Base-by-base conservation (phyloP, 371 early-diverging fungal species). In the Syncephalastrum contaminatum region DNA sequence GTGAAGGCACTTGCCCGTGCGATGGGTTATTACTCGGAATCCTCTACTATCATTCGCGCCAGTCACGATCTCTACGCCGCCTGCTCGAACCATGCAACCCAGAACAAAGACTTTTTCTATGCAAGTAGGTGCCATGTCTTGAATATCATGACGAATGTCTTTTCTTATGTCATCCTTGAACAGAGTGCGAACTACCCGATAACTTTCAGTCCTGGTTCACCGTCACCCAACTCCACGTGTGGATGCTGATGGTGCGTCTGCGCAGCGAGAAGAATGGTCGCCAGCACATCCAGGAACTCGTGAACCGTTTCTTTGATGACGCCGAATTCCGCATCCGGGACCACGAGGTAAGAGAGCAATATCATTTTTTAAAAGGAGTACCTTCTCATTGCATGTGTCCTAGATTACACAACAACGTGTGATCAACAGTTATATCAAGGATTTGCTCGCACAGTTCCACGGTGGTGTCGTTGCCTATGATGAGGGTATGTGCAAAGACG, bases 151-250 rank as follows among this genome's bases (percentile, higher is more conserved):
- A n/a, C n/a, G n/a, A n/a, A n/a, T n/a, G n/a, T n/a, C n/a, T n/a
- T n/a, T n/a, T 30, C 10, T 1, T 10, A 30, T 18, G 13, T 25
- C 25, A 25, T 25, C 5, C 25, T n/a, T n/a, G 15, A 18, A 30
- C 67, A 88, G 86, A 71, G 10, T 88, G 88, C 55, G 83, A 83
- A 20, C 71, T 96, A 25, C 89, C 89, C 13, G 91, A 91, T 60
- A 93, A 89, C 63, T 95, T 96, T 64, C 94, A 96, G 69, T 88
- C 96, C 4, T 98, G 98, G 98, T 97, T 95, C 59, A 77, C 86
- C 16, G 79, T 95, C 14, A 92, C 93, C 0, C 87, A 91, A 41
- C 69, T 98, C 46, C 96, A 97, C 62, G 85, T 96, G 0, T 98
- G 98, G 98, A 86, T 97, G 84, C 66, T 88, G 59, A 90, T 89